Conservation (phyloP, 805 yeast species). For the Zygosaccharomyces kombuchaensis region DNA sequence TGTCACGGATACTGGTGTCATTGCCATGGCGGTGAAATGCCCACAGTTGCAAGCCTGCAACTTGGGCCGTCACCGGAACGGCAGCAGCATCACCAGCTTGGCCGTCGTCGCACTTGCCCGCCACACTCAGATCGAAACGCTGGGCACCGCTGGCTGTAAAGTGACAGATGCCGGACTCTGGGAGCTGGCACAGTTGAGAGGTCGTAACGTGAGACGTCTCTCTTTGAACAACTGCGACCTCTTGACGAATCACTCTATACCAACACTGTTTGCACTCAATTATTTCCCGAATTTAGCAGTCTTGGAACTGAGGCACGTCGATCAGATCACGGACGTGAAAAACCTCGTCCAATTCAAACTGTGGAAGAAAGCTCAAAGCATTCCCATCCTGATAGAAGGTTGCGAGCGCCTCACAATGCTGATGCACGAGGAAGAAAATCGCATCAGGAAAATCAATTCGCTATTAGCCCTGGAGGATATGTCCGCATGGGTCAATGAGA, state of each 20-base stretch:
- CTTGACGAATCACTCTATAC: constrained; percentile 56
- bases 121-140: constrained; percentile 56
- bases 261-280: constrained; percentile 42
- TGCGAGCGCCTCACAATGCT: constrained; percentile 64
- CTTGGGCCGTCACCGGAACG: constrained; percentile 71
- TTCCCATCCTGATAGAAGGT: constrained; percentile 65
- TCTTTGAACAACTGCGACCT: constrained; percentile 69
- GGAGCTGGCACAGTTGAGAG: constrained; percentile 63
- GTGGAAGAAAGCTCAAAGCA: constrained; percentile 42
- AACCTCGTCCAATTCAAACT: constrained; percentile 68
- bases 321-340: constrained; percentile 50
- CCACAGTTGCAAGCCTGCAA: constrained; percentile 55
- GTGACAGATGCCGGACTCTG: constrained; percentile 74
- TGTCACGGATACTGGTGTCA: constrained; percentile 71
- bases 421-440: constrained; percentile 56
- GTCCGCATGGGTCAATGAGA: constrained; percentile 54
- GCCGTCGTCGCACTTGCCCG: constrained; percentile 56
- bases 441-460: constrained; percentile 53
- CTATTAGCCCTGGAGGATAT: constrained; percentile 58
- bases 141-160: constrained; percentile 87
- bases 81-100: constrained; percentile 64
- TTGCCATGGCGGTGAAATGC: constrained; percentile 61
- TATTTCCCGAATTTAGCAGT: constrained; percentile 61
- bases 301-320: constrained; percentile 66
- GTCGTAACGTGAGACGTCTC: constrained; percentile 52